phyloP scores from a whole-genome alignment of 1,284 basidiomycete genomes.

The Ceratobasidium sp. region DNA sequence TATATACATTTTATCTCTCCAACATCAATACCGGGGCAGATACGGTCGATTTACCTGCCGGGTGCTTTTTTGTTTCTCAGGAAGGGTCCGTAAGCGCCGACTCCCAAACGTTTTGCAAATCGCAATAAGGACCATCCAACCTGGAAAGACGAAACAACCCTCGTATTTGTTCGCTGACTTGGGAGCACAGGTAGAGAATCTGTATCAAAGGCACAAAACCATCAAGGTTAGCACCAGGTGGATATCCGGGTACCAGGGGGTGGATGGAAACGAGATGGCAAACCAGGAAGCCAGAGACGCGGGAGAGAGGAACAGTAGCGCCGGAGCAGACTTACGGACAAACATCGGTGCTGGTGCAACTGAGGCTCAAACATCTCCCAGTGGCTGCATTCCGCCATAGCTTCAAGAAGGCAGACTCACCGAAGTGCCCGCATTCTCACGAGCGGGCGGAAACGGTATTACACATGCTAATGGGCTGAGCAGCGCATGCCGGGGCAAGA shows the following conservation, averaged over 20 bases:
- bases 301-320: neutral
- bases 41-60: too few species aligned
- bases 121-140: conserved; percentile 10
- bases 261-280: conserved; percentile 34
- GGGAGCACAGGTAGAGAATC: neutral
- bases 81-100: too few species aligned
- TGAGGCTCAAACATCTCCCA: neutral
- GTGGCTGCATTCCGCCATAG: neutral
- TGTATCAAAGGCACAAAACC: neutral
- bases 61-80: too few species aligned
- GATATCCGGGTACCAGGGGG: too few species aligned
- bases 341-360: conserved; percentile 3
- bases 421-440: neutral
- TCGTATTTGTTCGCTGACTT: conserved; percentile 18
- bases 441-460: neutral
- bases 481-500: neutral
- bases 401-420: too few species aligned
- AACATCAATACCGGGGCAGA: too few species aligned
- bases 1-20: too few species aligned
- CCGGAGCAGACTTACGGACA: neutral
- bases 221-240: neutral
- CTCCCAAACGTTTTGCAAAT: too few species aligned
- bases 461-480: conserved; percentile 15
- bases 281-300: conserved; percentile 23
- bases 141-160: conserved; percentile 4